Evolutionary conservation across 2,329 filamentous ascomycete species (phyloP).

Genomic region (Xylaria arbuscula): DNA sequence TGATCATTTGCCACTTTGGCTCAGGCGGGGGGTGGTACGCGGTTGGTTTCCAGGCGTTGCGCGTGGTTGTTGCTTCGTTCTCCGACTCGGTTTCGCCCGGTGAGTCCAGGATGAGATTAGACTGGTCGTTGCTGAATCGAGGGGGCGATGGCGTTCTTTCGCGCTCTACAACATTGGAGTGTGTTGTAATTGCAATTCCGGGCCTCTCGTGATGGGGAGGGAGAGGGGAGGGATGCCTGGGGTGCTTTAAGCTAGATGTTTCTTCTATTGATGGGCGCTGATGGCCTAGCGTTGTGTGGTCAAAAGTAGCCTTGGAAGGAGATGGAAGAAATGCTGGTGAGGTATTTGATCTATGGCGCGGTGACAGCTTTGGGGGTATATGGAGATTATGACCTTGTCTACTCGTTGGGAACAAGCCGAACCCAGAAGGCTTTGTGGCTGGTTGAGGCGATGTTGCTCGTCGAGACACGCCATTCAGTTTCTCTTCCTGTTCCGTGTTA

Average conservation of each 20-base stretch:
- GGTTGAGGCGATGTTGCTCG: constrained; percentile 63
- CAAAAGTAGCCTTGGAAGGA: constrained; percentile 54
- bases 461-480: constrained; percentile 42
- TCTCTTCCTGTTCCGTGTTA: constrained; percentile 37
- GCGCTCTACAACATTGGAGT: constrained; percentile 40
- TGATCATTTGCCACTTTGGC: constrained; percentile 62
- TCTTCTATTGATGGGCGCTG: constrained; percentile 32
- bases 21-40: constrained; percentile 51
- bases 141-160: constrained; percentile 32
- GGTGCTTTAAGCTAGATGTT: constrained; percentile 26
- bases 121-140: constrained; percentile 52
- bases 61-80: constrained; percentile 44
- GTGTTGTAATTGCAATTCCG: constrained; percentile 44
- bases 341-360: constrained; percentile 64
- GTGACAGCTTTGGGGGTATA: constrained; percentile 50
- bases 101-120: constrained; percentile 56
- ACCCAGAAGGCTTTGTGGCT: constrained; percentile 55
- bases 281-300: constrained; percentile 40
- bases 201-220: constrained; percentile 27
- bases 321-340: constrained; percentile 63
- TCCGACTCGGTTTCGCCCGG: constrained; percentile 49
- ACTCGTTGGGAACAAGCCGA: constrained; percentile 58
- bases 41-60: constrained; percentile 49
- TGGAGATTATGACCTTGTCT: constrained; percentile 40
- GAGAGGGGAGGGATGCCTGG: constrained; percentile 33